Evolutionary conservation across 257 asterid genomes (phyloP).

Genomic region (Craterostigma plantagineum): DNA sequence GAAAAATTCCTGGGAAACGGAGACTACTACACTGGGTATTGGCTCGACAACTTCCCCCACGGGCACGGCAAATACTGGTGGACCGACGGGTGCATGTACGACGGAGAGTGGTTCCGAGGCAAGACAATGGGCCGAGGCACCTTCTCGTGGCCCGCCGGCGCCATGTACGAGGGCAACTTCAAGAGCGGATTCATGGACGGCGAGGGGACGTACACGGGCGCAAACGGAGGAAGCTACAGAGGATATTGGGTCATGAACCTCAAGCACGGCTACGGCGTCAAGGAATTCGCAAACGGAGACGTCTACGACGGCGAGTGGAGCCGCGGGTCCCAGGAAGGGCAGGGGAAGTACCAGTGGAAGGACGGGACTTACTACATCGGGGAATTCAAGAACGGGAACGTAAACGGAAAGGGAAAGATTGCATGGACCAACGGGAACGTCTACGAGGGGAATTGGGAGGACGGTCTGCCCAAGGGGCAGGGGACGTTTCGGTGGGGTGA

Average conservation of each 20-base stretch:
- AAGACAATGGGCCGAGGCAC: conserved; percentile 1
- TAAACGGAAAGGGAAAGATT: conserved; percentile 1
- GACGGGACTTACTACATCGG: conserved; percentile 1
- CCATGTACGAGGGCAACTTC: conserved; percentile 5
- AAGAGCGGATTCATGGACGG: conserved; percentile 8
- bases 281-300: conserved; percentile 1
- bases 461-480: conserved; percentile 2
- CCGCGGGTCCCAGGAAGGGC: conserved; percentile 4
- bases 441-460: conserved; percentile 4
- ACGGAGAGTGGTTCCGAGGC: conserved; percentile 4
- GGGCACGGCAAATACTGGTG: conserved; percentile 4
- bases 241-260: conserved; percentile 3
- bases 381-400: not conserved
- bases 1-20: not conserved
- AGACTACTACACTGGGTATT: conserved; percentile 1
- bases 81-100: conserved; percentile 7
- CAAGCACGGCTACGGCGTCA: conserved; percentile 4
- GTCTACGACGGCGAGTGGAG: conserved; percentile 1
- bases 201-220: conserved; percentile 3
- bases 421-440: not conserved
- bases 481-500: conserved; percentile 1
- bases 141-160: conserved; percentile 5
- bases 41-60: conserved; percentile 4
- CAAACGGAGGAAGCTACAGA: not conserved
- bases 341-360: conserved; percentile 5